phyloP scores from a whole-genome alignment of 2,329 filamentous ascomycete species.

The Clonostachys chloroleuca region DNA sequence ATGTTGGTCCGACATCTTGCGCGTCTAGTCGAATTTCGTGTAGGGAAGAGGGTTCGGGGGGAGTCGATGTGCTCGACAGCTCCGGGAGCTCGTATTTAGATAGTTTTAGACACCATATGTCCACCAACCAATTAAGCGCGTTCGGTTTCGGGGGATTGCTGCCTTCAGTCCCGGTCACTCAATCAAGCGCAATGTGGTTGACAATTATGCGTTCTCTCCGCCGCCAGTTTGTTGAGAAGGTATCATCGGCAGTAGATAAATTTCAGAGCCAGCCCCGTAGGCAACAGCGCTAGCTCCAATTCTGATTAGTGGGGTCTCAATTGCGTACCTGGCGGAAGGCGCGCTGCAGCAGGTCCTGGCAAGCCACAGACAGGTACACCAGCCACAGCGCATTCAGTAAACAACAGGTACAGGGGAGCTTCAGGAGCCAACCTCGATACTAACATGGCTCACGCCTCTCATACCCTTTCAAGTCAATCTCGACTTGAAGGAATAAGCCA shows the following conservation, averaged over 20 bases:
- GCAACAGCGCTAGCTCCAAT: not conserved
- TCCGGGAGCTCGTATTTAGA: constrained; percentile 16
- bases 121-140: constrained; percentile 10
- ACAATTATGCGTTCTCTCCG: not conserved
- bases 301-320: not conserved
- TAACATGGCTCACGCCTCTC: too few relatives aligned
- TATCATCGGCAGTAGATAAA: constrained; percentile 21
- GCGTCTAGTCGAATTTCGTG: constrained; percentile 10
- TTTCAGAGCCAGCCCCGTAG: constrained; percentile 17
- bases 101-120: constrained; percentile 25
- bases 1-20: constrained; percentile 68
- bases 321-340: too few relatives aligned
- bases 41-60: constrained; percentile 2
- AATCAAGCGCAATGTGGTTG: constrained; percentile 7
- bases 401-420: too few relatives aligned
- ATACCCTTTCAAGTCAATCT: too few relatives aligned
- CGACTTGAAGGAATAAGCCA: too few relatives aligned
- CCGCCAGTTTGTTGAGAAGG: not conserved
- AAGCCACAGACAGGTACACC: not conserved
- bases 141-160: constrained; percentile 8
- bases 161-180: constrained; percentile 7
- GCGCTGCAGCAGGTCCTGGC: too few relatives aligned
- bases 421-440: too few relatives aligned
- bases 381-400: constrained; percentile 2
- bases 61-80: constrained; percentile 24